Evolutionary conservation across 345 rosid species (phyloP).

Genomic region (Hibiscus syriacus): DNA sequence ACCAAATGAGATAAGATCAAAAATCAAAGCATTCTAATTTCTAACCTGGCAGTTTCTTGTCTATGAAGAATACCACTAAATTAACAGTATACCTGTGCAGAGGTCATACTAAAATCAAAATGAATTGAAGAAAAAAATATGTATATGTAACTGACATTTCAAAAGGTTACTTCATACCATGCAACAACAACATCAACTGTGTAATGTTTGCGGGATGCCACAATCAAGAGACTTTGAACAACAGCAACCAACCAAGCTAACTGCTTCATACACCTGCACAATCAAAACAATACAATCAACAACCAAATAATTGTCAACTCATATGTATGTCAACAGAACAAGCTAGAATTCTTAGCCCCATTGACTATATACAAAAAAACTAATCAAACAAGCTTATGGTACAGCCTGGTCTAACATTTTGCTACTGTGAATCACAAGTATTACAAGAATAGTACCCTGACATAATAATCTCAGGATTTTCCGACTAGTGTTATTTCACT

Average conservation of each 20-base stretch:
- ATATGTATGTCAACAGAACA: neutral
- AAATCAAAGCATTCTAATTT: conserved; percentile 15
- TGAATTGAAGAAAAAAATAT: conserved; percentile 11
- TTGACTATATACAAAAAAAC: neutral
- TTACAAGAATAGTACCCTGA: neutral
- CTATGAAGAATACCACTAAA: conserved; percentile 84
- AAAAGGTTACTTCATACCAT: conserved; percentile 40
- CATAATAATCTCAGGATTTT: neutral
- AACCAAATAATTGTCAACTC: neutral
- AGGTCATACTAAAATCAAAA: neutral
- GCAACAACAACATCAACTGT: conserved; percentile 94
- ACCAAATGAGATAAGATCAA: neutral
- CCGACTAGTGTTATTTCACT: neutral
- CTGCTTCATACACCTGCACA: conserved; percentile 74
- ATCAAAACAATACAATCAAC: conserved; percentile 6
- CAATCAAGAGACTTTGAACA: conserved; percentile 81
- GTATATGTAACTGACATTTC: neutral
- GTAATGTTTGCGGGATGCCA: conserved; percentile 98
- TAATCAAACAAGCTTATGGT: neutral
- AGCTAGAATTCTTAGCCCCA: neutral
- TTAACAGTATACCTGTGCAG: conserved; percentile 86
- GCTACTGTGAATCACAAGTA: neutral
- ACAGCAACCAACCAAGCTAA: conserved; percentile 73
- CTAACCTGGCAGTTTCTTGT: conserved; percentile 96
- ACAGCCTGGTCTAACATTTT: neutral